Evolutionary conservation across 768 basidiomycete species (phyloP), one percentile per base, ranked within the genome.

Genomic region (Rhodosporidiobolus sp.): DNA sequence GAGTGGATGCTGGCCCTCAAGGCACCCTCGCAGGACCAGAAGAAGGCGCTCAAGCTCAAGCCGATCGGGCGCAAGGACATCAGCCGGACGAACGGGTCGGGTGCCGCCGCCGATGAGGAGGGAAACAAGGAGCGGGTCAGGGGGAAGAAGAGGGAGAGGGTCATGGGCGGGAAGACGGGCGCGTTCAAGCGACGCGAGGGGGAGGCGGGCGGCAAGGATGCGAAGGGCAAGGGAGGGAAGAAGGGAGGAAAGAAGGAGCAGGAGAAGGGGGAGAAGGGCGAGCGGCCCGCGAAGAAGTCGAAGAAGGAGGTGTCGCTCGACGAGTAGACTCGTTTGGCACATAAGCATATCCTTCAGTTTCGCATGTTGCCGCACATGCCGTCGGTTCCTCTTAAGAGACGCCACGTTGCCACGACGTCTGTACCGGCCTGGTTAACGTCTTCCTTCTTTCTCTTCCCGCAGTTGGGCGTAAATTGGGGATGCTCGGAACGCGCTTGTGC

Each of bases 1-100:
- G 91, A 93, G 32, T 99, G 94, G 91, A 97, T 98, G 74, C 80
- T 90, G n/a, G 90, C 90, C 75, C 85, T 99, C n/a, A 90, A 90
- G 30, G 94, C 91, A 80, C 94, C 95, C 0, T 90, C 90, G 3
- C 95, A 92, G 82, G 85, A 93, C 84, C 89, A 90, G 82, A 88
- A 90, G 73, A 87, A 85, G 77, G 84, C 87, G 78, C 91, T 97
- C 87, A 91, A 91, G 68, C 92, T 90, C 82, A 84, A 88, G 12
- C 83, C 83, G 0, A 79, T 83, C 49, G 82, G 82, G 68, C 76
- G 84, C 24, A 89, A 91, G 80, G 89, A 90, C 28, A 73, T 76
- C 24, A 56, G 61, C 20, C 38, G 56, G 0, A 75, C 74, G 58
- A 69, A 59, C 26, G 75, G 75, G 6, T 56, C 68, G 2, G 61